Evolutionary conservation across 106 monocot species (phyloP).

Genomic region (Acorus gramineus): DNA sequence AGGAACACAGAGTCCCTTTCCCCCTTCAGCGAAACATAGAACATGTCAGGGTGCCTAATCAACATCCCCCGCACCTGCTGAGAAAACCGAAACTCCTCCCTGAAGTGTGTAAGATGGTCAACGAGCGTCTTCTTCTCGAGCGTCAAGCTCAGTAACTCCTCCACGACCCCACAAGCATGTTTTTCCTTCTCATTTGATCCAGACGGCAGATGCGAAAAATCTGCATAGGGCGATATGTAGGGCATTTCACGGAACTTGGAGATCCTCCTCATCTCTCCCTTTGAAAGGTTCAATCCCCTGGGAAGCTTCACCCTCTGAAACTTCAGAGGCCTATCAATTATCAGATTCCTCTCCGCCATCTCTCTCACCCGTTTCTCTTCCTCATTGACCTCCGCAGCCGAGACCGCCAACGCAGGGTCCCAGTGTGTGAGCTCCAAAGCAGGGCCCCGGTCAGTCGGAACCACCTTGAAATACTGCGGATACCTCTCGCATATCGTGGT

Average conservation of each 20-base stretch:
- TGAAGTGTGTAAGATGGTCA: conserved; percentile 90
- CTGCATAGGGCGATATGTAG: conserved; percentile 80
- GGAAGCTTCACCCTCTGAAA: conserved; percentile 81
- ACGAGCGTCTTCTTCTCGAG: conserved; percentile 88
- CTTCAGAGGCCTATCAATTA: conserved; percentile 75
- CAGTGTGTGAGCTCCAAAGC: conserved; percentile 81
- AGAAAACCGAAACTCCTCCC: conserved; percentile 92
- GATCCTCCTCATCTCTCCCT: conserved; percentile 79
- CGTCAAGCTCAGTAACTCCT: conserved; percentile 77
- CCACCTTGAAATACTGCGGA: conserved; percentile 80
- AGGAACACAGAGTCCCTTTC: conserved; percentile 95
- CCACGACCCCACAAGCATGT: conserved; percentile 61
- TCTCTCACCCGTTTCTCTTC: conserved; percentile 71
- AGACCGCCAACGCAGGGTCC: conserved; percentile 73
- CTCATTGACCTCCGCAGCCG: conserved; percentile 60
- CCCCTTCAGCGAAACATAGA: conserved; percentile 91
- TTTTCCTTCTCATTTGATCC: conserved; percentile 75
- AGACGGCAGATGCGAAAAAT: conserved; percentile 60
- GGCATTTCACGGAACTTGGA: conserved; percentile 67
- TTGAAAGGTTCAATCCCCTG: conserved; percentile 64
- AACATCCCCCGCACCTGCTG: conserved; percentile 91
- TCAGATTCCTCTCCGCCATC: conserved; percentile 62
- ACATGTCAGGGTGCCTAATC: conserved; percentile 93
- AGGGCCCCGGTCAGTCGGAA: conserved; percentile 72
- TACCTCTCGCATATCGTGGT: conserved; percentile 65